Conservation (phyloP, 768 basidiomycete species). For the Phlegmacium glaucopus region DNA sequence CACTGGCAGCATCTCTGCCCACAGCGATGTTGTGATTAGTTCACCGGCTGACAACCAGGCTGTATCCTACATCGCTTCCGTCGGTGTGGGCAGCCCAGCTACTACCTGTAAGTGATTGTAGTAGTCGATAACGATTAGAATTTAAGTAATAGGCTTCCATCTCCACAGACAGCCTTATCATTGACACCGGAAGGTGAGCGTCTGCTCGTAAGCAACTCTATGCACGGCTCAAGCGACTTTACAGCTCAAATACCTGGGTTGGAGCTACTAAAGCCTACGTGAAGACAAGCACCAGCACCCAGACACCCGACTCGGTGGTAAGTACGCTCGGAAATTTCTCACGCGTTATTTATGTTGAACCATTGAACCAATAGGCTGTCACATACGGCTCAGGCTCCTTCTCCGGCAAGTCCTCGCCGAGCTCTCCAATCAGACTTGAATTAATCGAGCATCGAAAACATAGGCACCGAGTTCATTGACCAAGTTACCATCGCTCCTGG, state of each 20-base stretch:
- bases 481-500: too few relatives aligned
- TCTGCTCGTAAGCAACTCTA: background rate
- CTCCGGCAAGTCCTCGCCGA: slow-evolving; percentile 32
- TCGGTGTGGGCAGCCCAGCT: slow-evolving; percentile 53
- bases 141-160: background rate
- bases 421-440: background rate
- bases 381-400: slow-evolving; percentile 59
- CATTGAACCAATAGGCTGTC: slow-evolving; percentile 35
- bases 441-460: too few relatives aligned
- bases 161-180: slow-evolving; percentile 45
- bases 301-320: slow-evolving; percentile 45
- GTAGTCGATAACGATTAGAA: background rate
- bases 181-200: slow-evolving; percentile 56
- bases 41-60: slow-evolving; percentile 34
- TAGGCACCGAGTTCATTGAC: slow-evolving; percentile 29
- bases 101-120: slow-evolving; percentile 40
- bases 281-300: slow-evolving; percentile 44
- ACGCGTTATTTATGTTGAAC: background rate
- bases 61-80: slow-evolving; percentile 41
- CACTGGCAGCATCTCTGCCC: slow-evolving; percentile 19
- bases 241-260: slow-evolving; percentile 70
- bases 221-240: slow-evolving; percentile 8
- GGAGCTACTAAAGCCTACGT: slow-evolving; percentile 47
- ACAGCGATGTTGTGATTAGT: slow-evolving; percentile 38
- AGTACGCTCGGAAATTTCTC: slow-evolving; percentile 11